Percentiles rank a stretch among this genome's conserved stretches.
Conservation (phyloP, 1,284 basidiomycete genomes). For the Tausonia pullulans region DNA sequence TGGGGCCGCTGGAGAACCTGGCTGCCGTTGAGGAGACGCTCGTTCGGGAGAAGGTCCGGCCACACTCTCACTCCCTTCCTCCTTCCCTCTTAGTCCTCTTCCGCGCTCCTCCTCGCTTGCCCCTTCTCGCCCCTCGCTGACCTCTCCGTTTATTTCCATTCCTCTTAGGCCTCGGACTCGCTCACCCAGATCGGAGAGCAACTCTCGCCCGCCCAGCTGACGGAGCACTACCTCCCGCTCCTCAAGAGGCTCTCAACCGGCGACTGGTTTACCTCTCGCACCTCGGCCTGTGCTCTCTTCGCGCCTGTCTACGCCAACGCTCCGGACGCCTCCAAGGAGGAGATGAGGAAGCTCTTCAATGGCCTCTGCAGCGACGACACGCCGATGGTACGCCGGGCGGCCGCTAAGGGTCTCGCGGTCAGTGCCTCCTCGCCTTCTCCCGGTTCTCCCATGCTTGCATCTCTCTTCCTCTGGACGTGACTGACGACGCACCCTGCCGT, state of each 20-base stretch:
- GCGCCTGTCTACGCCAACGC: conserved; percentile 82
- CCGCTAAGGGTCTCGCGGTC: conserved; percentile 90
- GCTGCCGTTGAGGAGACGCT: conserved; percentile 97
- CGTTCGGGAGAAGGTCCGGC: conserved; percentile 83
- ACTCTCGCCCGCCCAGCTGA: conserved; percentile 69
- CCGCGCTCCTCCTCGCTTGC: too few relatives aligned
- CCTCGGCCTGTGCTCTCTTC: conserved; percentile 89
- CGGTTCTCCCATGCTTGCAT: too few relatives aligned
- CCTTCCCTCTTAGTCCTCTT: neutral
- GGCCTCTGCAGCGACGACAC: conserved; percentile 87
- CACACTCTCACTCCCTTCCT: neutral
- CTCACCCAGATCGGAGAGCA: conserved; percentile 82
- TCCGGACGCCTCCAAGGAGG: conserved; percentile 64
- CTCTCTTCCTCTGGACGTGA: too few relatives aligned
- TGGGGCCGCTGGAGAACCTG: conserved; percentile 90
- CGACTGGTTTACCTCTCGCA: conserved; percentile 99
- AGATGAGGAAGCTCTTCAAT: conserved; percentile 76
- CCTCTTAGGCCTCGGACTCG: conserved; percentile 76
- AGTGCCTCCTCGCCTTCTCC: conserved; percentile 32
- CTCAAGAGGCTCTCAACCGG: conserved; percentile 80
- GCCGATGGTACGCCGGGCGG: conserved; percentile 95
- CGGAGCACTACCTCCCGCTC: conserved; percentile 85
- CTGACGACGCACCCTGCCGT: neutral
- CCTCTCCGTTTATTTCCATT: neutral
- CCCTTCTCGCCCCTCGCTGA: neutral